A percentile compares a stretch with the other conserved stretches of the same genome.
Evolutionary conservation across 805 yeast species (phyloP).

Genomic region (Ogataea salicorniae): DNA sequence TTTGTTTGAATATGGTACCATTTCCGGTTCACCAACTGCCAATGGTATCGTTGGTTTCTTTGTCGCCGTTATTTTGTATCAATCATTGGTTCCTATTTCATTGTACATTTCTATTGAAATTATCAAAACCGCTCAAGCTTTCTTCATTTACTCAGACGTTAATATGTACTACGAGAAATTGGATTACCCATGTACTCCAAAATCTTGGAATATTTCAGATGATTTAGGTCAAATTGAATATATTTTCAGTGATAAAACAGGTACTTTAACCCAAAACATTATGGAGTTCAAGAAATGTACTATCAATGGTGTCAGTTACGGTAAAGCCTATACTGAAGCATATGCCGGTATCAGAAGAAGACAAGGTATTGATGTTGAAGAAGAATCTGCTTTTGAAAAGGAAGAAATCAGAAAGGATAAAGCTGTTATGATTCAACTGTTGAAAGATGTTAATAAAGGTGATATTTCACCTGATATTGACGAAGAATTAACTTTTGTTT

Average conservation of each 20-base stretch:
- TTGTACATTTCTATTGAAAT: slow-evolving; percentile 78
- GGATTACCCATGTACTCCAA: slow-evolving; percentile 80
- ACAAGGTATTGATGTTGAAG: slow-evolving; percentile 69
- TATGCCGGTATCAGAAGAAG: slow-evolving; percentile 72
- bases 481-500: slow-evolving; percentile 59
- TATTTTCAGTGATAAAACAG: slow-evolving; percentile 80
- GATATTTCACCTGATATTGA: slow-evolving; percentile 37
- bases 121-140: slow-evolving; percentile 77
- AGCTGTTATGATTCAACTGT: slow-evolving; percentile 48
- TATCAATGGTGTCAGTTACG: slow-evolving; percentile 66
- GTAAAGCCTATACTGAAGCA: slow-evolving; percentile 81
- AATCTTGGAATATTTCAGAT: slow-evolving; percentile 81
- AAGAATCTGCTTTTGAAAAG: slow-evolving; percentile 49
- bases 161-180: slow-evolving; percentile 61
- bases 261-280: slow-evolving; percentile 76
- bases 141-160: slow-evolving; percentile 71
- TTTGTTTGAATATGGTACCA: slow-evolving; percentile 65
- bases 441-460: slow-evolving; percentile 33
- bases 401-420: slow-evolving; percentile 53
- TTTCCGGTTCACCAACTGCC: slow-evolving; percentile 57
- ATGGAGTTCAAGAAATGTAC: slow-evolving; percentile 85
- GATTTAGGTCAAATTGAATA: slow-evolving; percentile 84
- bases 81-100: slow-evolving; percentile 78
- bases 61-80: slow-evolving; percentile 71
- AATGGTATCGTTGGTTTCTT: slow-evolving; percentile 72